Evolutionary conservation across 768 basidiomycete genomes (phyloP).

Genomic region (Phaffia australis): DNA sequence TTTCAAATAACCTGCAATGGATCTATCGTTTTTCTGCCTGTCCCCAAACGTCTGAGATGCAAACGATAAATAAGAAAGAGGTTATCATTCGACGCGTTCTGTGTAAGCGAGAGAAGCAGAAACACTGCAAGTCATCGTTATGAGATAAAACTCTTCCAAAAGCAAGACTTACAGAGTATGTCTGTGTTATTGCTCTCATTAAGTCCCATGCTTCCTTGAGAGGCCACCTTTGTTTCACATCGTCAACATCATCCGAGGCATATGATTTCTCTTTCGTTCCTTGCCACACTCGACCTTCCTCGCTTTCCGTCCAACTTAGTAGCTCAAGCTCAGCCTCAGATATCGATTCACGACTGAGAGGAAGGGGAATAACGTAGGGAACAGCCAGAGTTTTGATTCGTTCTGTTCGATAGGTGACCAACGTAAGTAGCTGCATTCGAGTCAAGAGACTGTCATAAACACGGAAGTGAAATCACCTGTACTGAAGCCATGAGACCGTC

Average conservation of each 20-base stretch:
- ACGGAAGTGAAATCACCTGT: slow-evolving; percentile 1
- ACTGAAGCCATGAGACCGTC: background rate
- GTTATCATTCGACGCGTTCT: background rate
- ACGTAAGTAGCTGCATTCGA: background rate
- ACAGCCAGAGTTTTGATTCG: slow-evolving; percentile 12
- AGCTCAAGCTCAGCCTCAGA: slow-evolving; percentile 26
- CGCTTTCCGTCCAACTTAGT: slow-evolving; percentile 9
- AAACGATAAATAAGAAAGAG: background rate
- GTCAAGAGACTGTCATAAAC: background rate
- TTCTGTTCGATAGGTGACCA: background rate
- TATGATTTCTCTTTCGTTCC: background rate
- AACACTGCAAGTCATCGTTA: too few relatives aligned
- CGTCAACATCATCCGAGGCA: background rate
- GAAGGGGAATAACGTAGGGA: slow-evolving; percentile 5
- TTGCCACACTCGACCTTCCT: slow-evolving; percentile 7
- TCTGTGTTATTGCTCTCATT: slow-evolving; percentile 26
- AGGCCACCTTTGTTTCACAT: background rate
- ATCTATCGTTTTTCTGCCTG: slow-evolving; percentile 14
- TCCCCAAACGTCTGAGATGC: slow-evolving; percentile 22
- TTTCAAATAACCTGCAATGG: slow-evolving; percentile 1
- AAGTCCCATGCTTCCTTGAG: slow-evolving; percentile 18
- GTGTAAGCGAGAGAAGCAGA: too few relatives aligned
- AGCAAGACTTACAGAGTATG: slow-evolving; percentile 19
- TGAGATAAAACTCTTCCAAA: too few relatives aligned
- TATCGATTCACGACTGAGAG: slow-evolving; percentile 17